phyloP scores from a whole-genome alignment of 176 grass and related monocot genomes.

The Puya raimondii region DNA sequence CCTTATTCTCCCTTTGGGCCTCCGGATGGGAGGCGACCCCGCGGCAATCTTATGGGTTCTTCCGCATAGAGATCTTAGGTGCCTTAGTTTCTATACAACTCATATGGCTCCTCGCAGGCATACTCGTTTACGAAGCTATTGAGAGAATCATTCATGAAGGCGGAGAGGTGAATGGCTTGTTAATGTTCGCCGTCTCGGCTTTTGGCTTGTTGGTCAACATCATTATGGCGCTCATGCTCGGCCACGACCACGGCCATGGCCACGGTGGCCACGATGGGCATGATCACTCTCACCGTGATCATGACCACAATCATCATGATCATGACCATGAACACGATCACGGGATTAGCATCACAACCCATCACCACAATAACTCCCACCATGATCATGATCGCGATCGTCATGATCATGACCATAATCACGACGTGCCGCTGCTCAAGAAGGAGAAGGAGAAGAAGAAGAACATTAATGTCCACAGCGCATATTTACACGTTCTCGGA shows the following conservation, averaged over 20 bases:
- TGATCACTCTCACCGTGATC: conserved; percentile 26
- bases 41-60: conserved; percentile 86
- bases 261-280: conserved; percentile 37
- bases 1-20: conserved; percentile 90
- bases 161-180: conserved; percentile 67
- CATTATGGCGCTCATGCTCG: conserved; percentile 86
- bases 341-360: conserved; percentile 1
- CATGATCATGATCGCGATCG: conserved; percentile 34
- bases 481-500: conserved; percentile 81
- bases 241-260: conserved; percentile 84
- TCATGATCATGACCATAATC: conserved; percentile 44
- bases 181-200: conserved; percentile 91
- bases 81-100: conserved; percentile 93
- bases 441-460: conserved; percentile 39
- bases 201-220: conserved; percentile 97
- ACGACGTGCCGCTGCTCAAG: conserved; percentile 51
- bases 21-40: conserved; percentile 97
- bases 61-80: conserved; percentile 81
- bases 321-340: conserved; percentile 38
- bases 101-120: conserved; percentile 93
- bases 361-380: conserved; percentile 17
- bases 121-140: conserved; percentile 93
- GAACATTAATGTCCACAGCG: conserved; percentile 98
- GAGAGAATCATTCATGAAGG: conserved; percentile 61
- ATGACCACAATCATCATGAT: conserved; percentile 25